Conservation (phyloP, 495 filamentous ascomycete species). For the Pseudoneurospora amorphoporcata region DNA sequence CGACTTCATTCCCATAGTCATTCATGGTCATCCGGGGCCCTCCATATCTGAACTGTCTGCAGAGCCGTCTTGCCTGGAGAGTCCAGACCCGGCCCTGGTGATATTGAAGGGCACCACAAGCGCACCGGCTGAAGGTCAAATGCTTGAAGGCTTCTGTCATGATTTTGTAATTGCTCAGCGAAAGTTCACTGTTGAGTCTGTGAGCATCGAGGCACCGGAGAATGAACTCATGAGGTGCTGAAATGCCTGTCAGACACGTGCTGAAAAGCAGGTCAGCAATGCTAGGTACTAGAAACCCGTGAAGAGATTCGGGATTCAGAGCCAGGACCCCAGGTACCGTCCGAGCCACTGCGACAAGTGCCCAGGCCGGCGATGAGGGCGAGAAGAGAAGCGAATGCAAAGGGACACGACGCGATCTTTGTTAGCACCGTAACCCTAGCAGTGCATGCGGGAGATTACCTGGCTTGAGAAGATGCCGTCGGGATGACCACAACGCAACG, state of each 20-base stretch:
- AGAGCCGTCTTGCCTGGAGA: neutral
- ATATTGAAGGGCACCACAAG: neutral
- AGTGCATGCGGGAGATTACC: neutral
- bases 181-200: neutral
- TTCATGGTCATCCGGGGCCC: neutral
- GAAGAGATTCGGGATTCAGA: neutral
- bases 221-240: neutral
- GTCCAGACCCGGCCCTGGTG: neutral
- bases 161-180: neutral
- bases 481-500: neutral
- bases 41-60: neutral
- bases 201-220: neutral
- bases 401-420: neutral
- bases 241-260: neutral
- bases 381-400: neutral
- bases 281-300: neutral
- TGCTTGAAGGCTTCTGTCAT: neutral
- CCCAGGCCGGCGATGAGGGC: neutral
- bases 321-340: neutral
- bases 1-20: neutral
- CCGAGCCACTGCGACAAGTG: neutral
- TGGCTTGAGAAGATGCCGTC: neutral
- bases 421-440: neutral
- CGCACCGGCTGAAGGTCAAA: neutral
- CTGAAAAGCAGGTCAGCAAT: neutral